A percentile compares a stretch with the other conserved stretches of the same genome.
These are phyloP conservation scores for Pleurotus pulmonarius DNA, from an alignment of 768 basidiomycete genomes.

Conservation along the genomic window DNA sequence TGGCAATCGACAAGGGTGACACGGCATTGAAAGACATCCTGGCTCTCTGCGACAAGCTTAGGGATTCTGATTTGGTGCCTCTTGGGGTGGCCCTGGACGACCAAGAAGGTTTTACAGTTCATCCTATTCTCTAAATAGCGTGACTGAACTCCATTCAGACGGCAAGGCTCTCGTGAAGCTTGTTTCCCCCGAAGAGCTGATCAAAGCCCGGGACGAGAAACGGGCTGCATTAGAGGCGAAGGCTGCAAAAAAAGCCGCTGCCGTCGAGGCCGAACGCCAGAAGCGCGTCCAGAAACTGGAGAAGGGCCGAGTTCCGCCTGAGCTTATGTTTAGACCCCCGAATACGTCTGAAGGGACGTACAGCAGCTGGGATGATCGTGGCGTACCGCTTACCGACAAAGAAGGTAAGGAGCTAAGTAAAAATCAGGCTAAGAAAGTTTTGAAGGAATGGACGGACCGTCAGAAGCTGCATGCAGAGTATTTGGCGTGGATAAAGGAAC, in stretches of 20 bases:
- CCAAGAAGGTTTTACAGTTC: conserved; percentile 68
- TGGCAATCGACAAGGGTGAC: conserved; percentile 73
- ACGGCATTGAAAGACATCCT: conserved; percentile 76
- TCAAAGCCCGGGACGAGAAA: conserved; percentile 88
- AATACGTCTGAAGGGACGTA: conserved; percentile 71
- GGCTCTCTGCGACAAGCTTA: conserved; percentile 81
- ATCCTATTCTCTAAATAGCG: background rate
- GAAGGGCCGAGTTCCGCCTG: conserved; percentile 72
- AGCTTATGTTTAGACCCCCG: conserved; percentile 82
- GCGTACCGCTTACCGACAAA: conserved; percentile 81
- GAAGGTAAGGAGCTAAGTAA: conserved; percentile 86
- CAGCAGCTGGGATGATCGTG: conserved; percentile 78
- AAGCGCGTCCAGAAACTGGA: conserved; percentile 80
- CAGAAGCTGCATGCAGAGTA: conserved; percentile 80
- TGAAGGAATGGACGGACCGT: conserved; percentile 72
- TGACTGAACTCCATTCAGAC: conserved; percentile 41
- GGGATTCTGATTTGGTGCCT: conserved; percentile 88
- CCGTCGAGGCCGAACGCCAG: conserved; percentile 58
- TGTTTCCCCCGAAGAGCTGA: conserved; percentile 75
- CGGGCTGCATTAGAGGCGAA: conserved; percentile 71
- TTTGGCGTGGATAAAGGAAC: conserved; percentile 40
- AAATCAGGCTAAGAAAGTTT: conserved; percentile 68
- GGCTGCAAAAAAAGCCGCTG: conserved; percentile 72
- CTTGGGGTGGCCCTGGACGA: conserved; percentile 96
- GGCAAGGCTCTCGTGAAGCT: conserved; percentile 95